Base-by-base conservation (phyloP, 805 yeast genomes). In the Yarrowia osloensis region DNA sequence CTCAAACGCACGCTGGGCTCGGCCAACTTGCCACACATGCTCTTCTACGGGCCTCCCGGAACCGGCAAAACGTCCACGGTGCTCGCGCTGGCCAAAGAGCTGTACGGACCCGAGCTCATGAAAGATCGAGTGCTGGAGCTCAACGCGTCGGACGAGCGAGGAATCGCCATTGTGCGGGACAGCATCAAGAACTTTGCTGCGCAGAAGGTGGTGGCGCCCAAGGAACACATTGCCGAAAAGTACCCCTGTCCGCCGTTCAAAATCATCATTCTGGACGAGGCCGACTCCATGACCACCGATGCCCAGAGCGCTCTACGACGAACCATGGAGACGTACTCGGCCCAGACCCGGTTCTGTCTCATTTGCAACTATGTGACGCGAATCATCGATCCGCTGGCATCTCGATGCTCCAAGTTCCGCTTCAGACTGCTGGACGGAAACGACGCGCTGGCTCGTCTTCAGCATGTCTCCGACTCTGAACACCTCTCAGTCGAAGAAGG, bases 201-300 rank as follows among this genome's bases (percentile, higher is more conserved):
- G 68, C 79, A 92, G 52, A 84, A 92, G 0, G 91, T 93, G 1
- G 88, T 97, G 0, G 89, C 88, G 69, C 96, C 98, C 0, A 75
- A 89, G 0, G 80, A 82, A 17, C 88, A 86, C 46, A 95, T 89
- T 72, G 77, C 84, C 62, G 84, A 80, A 46, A 83, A 86, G 21
- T 93, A 92, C 78, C 97, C 98, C 1, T 94, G 98, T 75, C 98
- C 99, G 0, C 98, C 98, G 5, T 95, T 90, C 78, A 95, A 95
- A 76, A 86, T 95, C 72, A 89, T 95, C 70, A 90, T 95, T 49
- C 79, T 95, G 66, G 98, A 93, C 74, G 97, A 93, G 75, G 97
- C 97, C 0, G 97, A 93, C 70, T 85, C 91, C 7, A 81, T 93
- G 73, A 88, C 93, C 28, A 84, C 96, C 76, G 98, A 93, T 76